These are phyloP conservation scores for Eucalyptus brandiana DNA, from an alignment of 345 rosid genomes.

Conservation along the genomic window DNA sequence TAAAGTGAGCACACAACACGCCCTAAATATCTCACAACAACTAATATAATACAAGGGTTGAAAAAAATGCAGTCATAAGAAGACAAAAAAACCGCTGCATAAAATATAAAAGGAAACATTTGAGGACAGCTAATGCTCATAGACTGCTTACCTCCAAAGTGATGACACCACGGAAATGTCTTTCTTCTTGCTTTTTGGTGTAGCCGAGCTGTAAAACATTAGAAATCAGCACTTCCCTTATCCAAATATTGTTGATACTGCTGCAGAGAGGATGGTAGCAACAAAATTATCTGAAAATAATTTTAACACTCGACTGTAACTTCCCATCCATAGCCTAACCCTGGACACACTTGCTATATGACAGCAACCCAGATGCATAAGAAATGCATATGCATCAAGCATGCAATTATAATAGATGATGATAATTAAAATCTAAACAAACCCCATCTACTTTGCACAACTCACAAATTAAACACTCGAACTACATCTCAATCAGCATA, in stretches of 20 bases:
- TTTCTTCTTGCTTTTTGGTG: constrained; percentile 93
- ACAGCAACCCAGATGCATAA: neutral
- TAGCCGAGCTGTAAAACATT: constrained; percentile 73
- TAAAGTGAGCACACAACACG: neutral
- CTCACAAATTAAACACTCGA: neutral
- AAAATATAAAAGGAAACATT: neutral
- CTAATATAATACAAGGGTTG: neutral
- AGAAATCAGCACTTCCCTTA: neutral
- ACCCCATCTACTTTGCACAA: neutral
- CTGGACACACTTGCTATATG: neutral
- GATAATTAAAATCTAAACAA: neutral
- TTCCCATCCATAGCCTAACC: neutral
- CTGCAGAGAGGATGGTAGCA: neutral
- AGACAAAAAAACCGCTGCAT: neutral
- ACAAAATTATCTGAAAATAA: neutral
- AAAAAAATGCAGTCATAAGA: neutral
- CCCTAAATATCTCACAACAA: neutral
- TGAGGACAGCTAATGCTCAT: neutral
- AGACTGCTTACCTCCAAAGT: constrained; percentile 65
- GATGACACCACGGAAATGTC: constrained; percentile 87
- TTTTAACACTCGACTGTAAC: neutral
- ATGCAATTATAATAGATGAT: neutral
- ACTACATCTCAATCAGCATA: neutral
- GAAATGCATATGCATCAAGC: neutral
- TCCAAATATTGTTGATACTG: neutral